Evolutionary conservation across 805 yeast species (phyloP).

Genomic region (Ogataea kodamae): DNA sequence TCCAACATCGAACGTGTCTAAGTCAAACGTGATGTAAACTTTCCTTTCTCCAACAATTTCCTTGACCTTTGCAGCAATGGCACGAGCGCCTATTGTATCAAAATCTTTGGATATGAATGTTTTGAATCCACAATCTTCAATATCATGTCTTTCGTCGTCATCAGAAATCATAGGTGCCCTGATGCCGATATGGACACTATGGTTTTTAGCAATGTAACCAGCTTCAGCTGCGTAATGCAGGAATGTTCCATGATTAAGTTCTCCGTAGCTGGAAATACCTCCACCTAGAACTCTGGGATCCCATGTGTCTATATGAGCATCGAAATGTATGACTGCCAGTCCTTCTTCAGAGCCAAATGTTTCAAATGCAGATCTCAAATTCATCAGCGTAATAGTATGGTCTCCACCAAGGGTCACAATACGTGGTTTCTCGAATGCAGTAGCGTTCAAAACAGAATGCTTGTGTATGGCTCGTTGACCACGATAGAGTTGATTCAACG

Average conservation of each 20-base stretch:
- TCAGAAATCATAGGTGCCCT: slow-evolving; percentile 54
- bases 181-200: slow-evolving; percentile 58
- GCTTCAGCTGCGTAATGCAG: slow-evolving; percentile 67
- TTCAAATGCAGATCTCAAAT: slow-evolving; percentile 45
- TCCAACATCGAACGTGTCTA: slow-evolving; percentile 67
- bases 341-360: slow-evolving; percentile 40
- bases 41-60: slow-evolving; percentile 37
- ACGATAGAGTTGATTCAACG: slow-evolving; percentile 53
- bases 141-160: slow-evolving; percentile 41
- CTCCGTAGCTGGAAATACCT: slow-evolving; percentile 53
- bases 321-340: slow-evolving; percentile 52
- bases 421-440: slow-evolving; percentile 26
- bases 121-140: slow-evolving; percentile 44
- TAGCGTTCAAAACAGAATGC: slow-evolving; percentile 28
- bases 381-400: slow-evolving; percentile 50
- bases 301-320: slow-evolving; percentile 69
- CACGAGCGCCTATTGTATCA: slow-evolving; percentile 37
- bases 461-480: slow-evolving; percentile 48
- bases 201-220: slow-evolving; percentile 49
- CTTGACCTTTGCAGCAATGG: slow-evolving; percentile 37
- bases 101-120: slow-evolving; percentile 46
- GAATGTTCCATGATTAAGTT: slow-evolving; percentile 62
- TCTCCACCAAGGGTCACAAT: slow-evolving; percentile 56
- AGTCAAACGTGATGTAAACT: slow-evolving; percentile 46
- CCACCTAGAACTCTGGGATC: slow-evolving; percentile 62